Evolutionary conservation across 345 rosid genomes (phyloP).

Genomic region (Boechera retrofracta): DNA sequence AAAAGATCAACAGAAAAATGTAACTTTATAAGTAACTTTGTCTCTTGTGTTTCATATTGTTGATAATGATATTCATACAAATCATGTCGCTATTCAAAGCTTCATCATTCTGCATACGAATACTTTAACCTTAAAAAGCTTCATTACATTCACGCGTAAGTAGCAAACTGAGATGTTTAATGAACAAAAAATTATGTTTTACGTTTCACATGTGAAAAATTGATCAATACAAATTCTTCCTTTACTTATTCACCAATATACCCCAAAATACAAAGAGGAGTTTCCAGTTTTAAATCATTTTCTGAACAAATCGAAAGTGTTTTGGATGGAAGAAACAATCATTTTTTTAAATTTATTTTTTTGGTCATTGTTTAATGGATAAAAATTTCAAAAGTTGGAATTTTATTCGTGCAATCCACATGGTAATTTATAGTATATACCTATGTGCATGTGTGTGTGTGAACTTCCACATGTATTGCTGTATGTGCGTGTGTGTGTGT

Average conservation of each 20-base stretch:
- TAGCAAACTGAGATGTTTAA: constrained; percentile 26
- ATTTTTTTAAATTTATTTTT: too few relatives aligned
- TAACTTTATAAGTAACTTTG: constrained; percentile 43
- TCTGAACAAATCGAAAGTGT: neutral
- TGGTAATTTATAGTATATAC: neutral
- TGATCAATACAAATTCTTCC: neutral
- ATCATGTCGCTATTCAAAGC: constrained; percentile 40
- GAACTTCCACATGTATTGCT: neutral
- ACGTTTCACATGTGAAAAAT: constrained; percentile 13
- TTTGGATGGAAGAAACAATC: too few relatives aligned
- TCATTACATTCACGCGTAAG: constrained; percentile 44
- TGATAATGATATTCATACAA: constrained; percentile 38
- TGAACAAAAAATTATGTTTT: constrained; percentile 13
- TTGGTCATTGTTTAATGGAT: too few relatives aligned
- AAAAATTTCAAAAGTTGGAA: too few relatives aligned
- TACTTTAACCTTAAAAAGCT: constrained; percentile 34
- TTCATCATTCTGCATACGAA: constrained; percentile 45
- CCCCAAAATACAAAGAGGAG: neutral
- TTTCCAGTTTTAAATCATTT: neutral
- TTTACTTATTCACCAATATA: neutral
- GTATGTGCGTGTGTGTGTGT: neutral
- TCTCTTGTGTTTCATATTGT: constrained; percentile 32
- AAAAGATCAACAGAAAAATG: constrained; percentile 41
- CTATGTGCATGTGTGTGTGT: neutral
- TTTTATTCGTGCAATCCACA: neutral